Evolutionary conservation across 2,329 filamentous ascomycete genomes (phyloP).

Genomic region (Phyllosticta citribraziliensis): DNA sequence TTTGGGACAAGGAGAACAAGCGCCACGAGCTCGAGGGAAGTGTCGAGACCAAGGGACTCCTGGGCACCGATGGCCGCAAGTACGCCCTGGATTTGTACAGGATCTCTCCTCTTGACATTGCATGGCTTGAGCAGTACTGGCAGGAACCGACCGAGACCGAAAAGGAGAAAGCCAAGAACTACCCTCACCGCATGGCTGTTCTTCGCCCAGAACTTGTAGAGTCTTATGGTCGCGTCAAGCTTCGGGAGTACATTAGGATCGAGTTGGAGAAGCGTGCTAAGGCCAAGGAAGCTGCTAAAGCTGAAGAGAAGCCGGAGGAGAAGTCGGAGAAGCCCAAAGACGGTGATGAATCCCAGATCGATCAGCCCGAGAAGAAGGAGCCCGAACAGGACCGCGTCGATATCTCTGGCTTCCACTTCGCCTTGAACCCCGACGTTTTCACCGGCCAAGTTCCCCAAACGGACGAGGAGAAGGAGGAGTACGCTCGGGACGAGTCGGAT

Average conservation of each 20-base stretch:
- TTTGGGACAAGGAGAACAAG: conserved; percentile 95
- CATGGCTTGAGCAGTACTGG: conserved; percentile 75
- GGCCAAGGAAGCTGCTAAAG: conserved; percentile 23
- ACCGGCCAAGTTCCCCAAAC: conserved; percentile 86
- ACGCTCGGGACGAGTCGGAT: conserved; percentile 75
- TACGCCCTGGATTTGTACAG: conserved; percentile 97
- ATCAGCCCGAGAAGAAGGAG: conserved; percentile 18
- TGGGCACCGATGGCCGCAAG: conserved; percentile 92
- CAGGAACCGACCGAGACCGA: conserved; percentile 31
- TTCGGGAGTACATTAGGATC: conserved; percentile 77
- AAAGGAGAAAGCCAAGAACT: conserved; percentile 47
- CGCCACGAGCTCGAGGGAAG: conserved; percentile 87
- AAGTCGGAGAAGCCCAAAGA: conserved; percentile 17
- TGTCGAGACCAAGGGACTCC: conserved; percentile 94
- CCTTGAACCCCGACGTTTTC: conserved; percentile 91
- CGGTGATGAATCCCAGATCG: conserved; percentile 13
- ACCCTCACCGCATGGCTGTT: conserved; percentile 95
- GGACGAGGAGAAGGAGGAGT: conserved; percentile 76
- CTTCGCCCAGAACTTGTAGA: conserved; percentile 85
- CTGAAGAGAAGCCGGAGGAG: conserved; percentile 10
- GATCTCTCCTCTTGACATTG: conserved; percentile 81
- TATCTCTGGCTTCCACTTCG: conserved; percentile 75
- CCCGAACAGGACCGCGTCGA: conserved; percentile 62
- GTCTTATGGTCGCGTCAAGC: conserved; percentile 70
- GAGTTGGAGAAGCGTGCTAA: conserved; percentile 46